Evolutionary conservation across 306 rosid genomes (phyloP), one percentile per base, ranked within the genome.

Genomic region (Gastrolobium bilobum): DNA sequence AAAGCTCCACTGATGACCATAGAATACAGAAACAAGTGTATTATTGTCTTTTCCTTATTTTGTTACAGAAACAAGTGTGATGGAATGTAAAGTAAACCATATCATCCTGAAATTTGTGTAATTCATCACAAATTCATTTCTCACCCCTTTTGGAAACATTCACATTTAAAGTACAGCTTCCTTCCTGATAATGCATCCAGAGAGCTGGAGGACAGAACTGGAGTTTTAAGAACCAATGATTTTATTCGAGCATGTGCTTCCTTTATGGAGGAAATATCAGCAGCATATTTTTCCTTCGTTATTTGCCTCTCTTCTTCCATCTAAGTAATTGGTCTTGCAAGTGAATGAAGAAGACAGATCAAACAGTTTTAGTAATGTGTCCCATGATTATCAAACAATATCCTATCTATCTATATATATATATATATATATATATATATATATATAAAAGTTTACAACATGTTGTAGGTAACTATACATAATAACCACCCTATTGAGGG

Each of bases 141-240:
- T 91, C 78, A 94, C 99, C 97, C 91, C 82, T 87, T 91, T 73
- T 94, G 99, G 76, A 89, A 87, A 78, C 90, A 87, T 88, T 94
- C 97, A 85, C 97, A 92, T 80, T 92, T 94, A 82, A 94, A 94
- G 85, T 86, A 90, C 1, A 94, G 92, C 10, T 50, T 84, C 80
- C 89, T 94, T 86, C 93, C 93, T 26, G 97, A 85, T 31, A 83
- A 51, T 53, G 80, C 86, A 87, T 94, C 82, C 20, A 94, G 84
- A 75, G 94, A 80, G 74, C 69, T 84, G 57, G 97, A 89, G 51
- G 91, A 68, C 31, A 91, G 83, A 70, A 95, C 84, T 0, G 97
- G 97, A 65, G 99, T 92, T 70, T 76, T 84, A 42, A 83, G 92
- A 75, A 90, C 78, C 76, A 91, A 61, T 4, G 91, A 69, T 59